These are phyloP conservation scores for Ensete glaucum DNA, from an alignment of 176 grass and related monocot species.

Conservation along the genomic window DNA sequence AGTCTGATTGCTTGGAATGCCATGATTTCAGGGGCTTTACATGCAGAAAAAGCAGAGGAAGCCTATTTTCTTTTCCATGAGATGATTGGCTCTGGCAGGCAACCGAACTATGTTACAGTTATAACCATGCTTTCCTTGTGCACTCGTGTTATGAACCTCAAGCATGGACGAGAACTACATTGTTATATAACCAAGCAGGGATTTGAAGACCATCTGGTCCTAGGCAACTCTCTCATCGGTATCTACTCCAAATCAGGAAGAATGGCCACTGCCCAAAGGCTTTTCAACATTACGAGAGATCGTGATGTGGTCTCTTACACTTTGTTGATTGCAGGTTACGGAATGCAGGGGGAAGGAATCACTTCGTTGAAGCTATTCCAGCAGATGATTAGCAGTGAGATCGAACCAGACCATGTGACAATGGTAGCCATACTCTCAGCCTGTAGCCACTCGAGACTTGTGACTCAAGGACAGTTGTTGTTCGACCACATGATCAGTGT, in stretches of 20 bases:
- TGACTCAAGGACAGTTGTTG: not conserved
- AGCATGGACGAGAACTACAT: slow-evolving; percentile 14
- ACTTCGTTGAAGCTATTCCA: slow-evolving; percentile 23
- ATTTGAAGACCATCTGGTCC: not conserved
- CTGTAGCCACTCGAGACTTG: slow-evolving; percentile 23
- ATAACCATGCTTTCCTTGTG: slow-evolving; percentile 14
- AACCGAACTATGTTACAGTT: slow-evolving; percentile 9
- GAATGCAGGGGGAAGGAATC: slow-evolving; percentile 17
- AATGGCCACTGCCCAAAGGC: slow-evolving; percentile 9
- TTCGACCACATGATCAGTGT: slow-evolving; percentile 7
- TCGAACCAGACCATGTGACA: slow-evolving; percentile 22
- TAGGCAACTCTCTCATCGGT: slow-evolving; percentile 15
- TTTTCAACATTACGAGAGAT: slow-evolving; percentile 7
- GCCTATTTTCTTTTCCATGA: slow-evolving; percentile 12
- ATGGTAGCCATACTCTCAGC: slow-evolving; percentile 23
- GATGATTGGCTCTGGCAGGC: slow-evolving; percentile 5
- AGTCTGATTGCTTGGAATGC: slow-evolving; percentile 24
- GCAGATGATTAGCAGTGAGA: slow-evolving; percentile 8
- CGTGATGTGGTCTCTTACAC: slow-evolving; percentile 22
- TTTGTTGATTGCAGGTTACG: slow-evolving; percentile 22
- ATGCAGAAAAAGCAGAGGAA: slow-evolving; percentile 9
- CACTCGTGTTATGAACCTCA: slow-evolving; percentile 8
- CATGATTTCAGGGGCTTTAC: slow-evolving; percentile 7
- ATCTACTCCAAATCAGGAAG: slow-evolving; percentile 20
- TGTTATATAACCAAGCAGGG: slow-evolving; percentile 11